Evolutionary conservation across 495 filamentous ascomycete species (phyloP).

Genomic region (Echria macrotheca): DNA sequence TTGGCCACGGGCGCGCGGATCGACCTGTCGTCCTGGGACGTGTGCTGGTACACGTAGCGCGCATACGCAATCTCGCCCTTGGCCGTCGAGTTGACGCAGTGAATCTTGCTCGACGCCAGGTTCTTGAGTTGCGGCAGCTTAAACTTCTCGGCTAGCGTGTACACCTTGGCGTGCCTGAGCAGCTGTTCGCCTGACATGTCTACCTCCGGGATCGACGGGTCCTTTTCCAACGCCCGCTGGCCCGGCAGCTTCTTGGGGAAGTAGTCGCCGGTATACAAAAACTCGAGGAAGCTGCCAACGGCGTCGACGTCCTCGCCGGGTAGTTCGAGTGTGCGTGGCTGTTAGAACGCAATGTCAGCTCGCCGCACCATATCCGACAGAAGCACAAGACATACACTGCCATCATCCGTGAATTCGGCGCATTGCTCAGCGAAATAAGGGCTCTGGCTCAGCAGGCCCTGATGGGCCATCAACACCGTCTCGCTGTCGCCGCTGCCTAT

Average conservation of each 20-base stretch:
- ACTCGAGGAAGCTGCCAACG: slow-evolving; percentile 83
- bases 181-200: slow-evolving; percentile 73
- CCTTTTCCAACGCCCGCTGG: slow-evolving; percentile 49
- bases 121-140: slow-evolving; percentile 65
- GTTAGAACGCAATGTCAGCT: too few species aligned
- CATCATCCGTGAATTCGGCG: slow-evolving; percentile 49
- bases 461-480: slow-evolving; percentile 69
- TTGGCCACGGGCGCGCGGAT: slow-evolving; percentile 81
- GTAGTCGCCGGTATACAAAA: slow-evolving; percentile 88
- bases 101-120: slow-evolving; percentile 81
- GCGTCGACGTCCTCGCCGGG: slow-evolving; percentile 69
- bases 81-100: slow-evolving; percentile 76
- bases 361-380: too few species aligned
- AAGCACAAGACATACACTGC: slow-evolving; percentile 36
- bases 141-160: slow-evolving; percentile 82
- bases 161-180: slow-evolving; percentile 79
- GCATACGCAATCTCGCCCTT: slow-evolving; percentile 87
- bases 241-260: slow-evolving; percentile 62
- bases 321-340: slow-evolving; percentile 65
- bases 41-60: slow-evolving; percentile 81
- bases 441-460: slow-evolving; percentile 65
- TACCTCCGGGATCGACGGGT: slow-evolving; percentile 51
- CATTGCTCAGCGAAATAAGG: slow-evolving; percentile 67
- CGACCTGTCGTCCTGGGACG: slow-evolving; percentile 57
- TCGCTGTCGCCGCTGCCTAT: slow-evolving; percentile 59